Base-by-base conservation (phyloP, 2,329 filamentous ascomycete genomes). In the Diaporthe nobilis region DNA sequence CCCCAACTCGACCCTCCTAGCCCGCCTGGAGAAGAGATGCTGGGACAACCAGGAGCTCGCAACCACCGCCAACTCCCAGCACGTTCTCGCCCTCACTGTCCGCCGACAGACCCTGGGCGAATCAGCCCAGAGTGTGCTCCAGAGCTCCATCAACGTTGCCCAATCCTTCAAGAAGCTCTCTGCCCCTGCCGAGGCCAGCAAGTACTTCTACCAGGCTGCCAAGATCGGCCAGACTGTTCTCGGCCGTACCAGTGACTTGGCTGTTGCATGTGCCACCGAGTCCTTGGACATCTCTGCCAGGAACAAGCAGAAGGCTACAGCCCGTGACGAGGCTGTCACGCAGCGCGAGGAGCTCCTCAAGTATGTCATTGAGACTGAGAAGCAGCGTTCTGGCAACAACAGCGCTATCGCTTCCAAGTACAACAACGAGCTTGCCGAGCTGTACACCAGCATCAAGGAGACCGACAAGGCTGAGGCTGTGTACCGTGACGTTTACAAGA, bases 331-430 rank as follows among this genome's bases (percentile, higher is more conserved):
- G 53, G 70, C 73, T 49, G 73, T 77, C 34, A 77, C 71, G 28
- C 76, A 78, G 71, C 77, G 77, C 25, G 77, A 78, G 73, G 77
- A 78, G 73, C 73, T 77, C 12, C 73, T 78, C 49, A 74, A 76
- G 76, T 78, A 76, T 57, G 72, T 78, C 39, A 73, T 78, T 34
- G 77, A 77, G 25, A 67, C 73, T 13, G 77, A 78, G 71, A 78
- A 77, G 75, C 65, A 77, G 60, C 75, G 77, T 31, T 74, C 72
- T 44, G 77, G 75, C 51, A 68, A 72, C 39, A 73, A 57, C 71
- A 75, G 76, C 34, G 71, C 76, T 47, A 31, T 77, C 17, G 76
- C 67, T 28, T 68, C 75, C 61, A 78, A 76, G 73, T 78, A 78
- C 67, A 75, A 74, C 60, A 76, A 77, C 60, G 75, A 77, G 61